A percentile compares a stretch with the other conserved stretches of the same genome.
Evolutionary conservation across 2,329 filamentous ascomycete genomes (phyloP).

Genomic region (Apiospora saccharicola): DNA sequence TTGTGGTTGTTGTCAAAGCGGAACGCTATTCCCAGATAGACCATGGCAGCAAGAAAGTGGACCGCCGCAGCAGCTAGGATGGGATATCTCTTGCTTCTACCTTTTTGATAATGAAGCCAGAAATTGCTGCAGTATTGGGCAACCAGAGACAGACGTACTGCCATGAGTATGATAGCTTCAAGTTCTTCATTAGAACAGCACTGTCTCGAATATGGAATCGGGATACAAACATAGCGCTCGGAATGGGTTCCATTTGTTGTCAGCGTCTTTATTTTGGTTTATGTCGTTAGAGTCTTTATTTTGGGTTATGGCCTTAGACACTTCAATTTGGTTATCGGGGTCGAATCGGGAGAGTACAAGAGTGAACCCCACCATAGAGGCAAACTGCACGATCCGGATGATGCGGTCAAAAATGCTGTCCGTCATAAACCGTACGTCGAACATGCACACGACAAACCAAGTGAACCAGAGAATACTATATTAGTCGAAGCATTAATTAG

Average conservation of each 20-base stretch:
- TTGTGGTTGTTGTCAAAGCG: slow-evolving; percentile 42
- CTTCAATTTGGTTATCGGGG: too few relatives aligned
- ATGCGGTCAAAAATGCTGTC: slow-evolving; percentile 69
- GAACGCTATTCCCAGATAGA: slow-evolving; percentile 51
- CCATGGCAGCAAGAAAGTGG: slow-evolving; percentile 44
- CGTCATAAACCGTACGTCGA: slow-evolving; percentile 69
- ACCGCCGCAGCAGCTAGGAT: slow-evolving; percentile 45
- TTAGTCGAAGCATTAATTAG: too few relatives aligned
- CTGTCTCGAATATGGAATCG: too few relatives aligned
- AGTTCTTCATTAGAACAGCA: too few relatives aligned
- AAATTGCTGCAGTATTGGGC: slow-evolving; percentile 58
- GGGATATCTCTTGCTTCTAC: too few relatives aligned
- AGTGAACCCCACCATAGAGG: slow-evolving; percentile 69
- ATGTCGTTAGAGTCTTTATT: too few relatives aligned
- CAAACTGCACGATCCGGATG: slow-evolving; percentile 66
- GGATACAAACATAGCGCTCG: too few relatives aligned
- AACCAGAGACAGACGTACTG: slow-evolving; percentile 58
- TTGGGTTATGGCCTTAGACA: too few relatives aligned
- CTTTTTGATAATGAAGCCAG: too few relatives aligned
- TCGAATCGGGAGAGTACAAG: slow-evolving; percentile 59
- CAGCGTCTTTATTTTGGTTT: too few relatives aligned
- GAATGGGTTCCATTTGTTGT: too few relatives aligned
- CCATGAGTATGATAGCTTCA: slow-evolving; percentile 55
- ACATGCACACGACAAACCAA: slow-evolving; percentile 69
- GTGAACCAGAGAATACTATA: slow-evolving; percentile 66